Conservation (phyloP, 2,329 filamentous ascomycete genomes). For the Fusarium sp. region DNA sequence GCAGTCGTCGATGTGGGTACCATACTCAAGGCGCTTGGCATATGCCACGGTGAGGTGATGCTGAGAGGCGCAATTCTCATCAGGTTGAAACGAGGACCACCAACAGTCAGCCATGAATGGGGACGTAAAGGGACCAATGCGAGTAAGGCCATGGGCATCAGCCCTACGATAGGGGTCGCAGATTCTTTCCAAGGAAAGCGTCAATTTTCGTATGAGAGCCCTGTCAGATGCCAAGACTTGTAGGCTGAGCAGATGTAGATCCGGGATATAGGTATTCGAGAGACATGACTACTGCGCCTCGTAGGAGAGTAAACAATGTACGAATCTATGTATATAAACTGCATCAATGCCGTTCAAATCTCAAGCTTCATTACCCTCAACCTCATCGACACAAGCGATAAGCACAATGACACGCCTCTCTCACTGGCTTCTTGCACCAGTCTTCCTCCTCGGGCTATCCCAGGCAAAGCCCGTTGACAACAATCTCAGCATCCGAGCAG, state of each 20-base stretch:
- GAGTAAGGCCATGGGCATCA: background rate
- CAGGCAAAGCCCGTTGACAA: background rate
- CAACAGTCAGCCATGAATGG: background rate
- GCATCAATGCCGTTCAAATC: background rate
- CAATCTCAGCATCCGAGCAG: background rate
- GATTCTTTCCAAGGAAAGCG: background rate
- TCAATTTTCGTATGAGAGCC: background rate
- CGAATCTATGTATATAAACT: background rate
- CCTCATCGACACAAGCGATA: background rate
- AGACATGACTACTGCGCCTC: background rate
- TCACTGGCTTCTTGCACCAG: background rate
- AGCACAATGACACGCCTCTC: background rate
- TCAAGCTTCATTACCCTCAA: background rate
- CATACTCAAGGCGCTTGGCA: background rate
- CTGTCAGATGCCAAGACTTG: background rate
- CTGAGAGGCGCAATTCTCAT: background rate
- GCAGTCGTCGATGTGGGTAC: no score
- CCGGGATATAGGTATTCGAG: background rate
- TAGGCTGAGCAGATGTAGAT: background rate
- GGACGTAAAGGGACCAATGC: background rate
- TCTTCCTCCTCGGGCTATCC: background rate
- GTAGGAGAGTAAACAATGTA: background rate
- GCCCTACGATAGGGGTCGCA: background rate
- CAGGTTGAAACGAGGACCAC: background rate
- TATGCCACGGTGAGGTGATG: background rate